These are phyloP conservation scores for Lasiosphaeriaceae sp. DNA, from an alignment of 495 filamentous ascomycete genomes.

Conservation along the genomic window DNA sequence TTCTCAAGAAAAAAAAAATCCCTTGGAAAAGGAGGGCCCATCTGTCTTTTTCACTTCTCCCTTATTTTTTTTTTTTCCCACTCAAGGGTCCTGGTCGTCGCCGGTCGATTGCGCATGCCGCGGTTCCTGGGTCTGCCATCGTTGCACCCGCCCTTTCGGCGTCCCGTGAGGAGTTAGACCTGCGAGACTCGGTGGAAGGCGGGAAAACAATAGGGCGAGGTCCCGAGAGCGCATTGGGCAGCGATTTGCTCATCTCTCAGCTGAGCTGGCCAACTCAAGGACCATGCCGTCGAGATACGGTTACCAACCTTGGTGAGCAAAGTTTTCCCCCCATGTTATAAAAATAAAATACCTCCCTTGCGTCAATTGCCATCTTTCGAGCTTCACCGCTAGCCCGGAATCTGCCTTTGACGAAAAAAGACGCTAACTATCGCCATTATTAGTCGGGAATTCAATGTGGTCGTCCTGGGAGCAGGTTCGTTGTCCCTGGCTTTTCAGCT, in stretches of 20 bases:
- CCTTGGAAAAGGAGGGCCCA: not conserved
- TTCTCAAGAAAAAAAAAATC: not conserved
- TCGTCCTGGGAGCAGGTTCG: slow-evolving; percentile 34
- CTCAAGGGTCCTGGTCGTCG: slow-evolving; percentile 10
- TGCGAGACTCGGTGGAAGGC: slow-evolving; percentile 13
- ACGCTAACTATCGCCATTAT: not conserved
- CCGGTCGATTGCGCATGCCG: slow-evolving; percentile 26
- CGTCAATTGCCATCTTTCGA: not conserved
- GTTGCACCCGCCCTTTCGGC: slow-evolving; percentile 24
- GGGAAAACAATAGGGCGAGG: slow-evolving; percentile 4
- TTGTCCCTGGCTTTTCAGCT: not conserved
- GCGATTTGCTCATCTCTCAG: slow-evolving; percentile 1
- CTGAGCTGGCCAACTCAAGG: not conserved
- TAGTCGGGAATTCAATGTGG: slow-evolving; percentile 33
- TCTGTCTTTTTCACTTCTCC: not conserved
- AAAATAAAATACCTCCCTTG: not conserved
- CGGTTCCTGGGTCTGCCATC: slow-evolving; percentile 11
- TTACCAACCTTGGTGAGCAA: slow-evolving; percentile 30
- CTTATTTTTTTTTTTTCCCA: not conserved
- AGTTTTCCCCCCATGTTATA: not conserved
- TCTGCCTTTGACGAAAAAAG: not conserved
- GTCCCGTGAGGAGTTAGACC: slow-evolving; percentile 24
- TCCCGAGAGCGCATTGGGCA: slow-evolving; percentile 2
- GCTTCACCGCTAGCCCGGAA: not conserved
- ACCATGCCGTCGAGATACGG: slow-evolving; percentile 28